Evolutionary conservation across 2,329 filamentous ascomycete genomes (phyloP).

Genomic region (Aspergillus awamori): DNA sequence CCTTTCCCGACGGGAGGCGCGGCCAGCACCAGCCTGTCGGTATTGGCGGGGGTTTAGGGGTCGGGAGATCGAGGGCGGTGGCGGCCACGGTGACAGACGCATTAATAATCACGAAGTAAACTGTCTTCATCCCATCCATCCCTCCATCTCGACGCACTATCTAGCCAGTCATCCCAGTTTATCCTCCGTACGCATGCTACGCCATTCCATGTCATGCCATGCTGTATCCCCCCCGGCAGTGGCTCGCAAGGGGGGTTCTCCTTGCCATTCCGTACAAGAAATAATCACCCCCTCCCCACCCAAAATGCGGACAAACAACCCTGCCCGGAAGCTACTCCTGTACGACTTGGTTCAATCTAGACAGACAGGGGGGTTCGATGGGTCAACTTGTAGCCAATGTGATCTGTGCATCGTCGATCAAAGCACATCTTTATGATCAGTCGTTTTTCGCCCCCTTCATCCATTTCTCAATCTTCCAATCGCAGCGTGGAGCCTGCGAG

Average conservation of each 20-base stretch:
- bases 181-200: not conserved
- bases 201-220: not conserved
- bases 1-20: conserved; percentile 12
- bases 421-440: not conserved
- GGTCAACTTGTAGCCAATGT: not conserved
- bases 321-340: not conserved
- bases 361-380: not conserved
- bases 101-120: not conserved
- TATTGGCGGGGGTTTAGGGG: conserved; percentile 12
- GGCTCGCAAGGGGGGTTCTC: not conserved
- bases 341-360: not conserved
- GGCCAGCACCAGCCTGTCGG: conserved; percentile 24
- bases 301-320: not conserved
- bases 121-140: not conserved
- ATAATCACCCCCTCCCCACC: no score
- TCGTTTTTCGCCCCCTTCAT: not conserved
- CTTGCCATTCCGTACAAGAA: not conserved
- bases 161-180: not conserved
- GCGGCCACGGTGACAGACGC: not conserved
- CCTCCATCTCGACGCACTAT: not conserved
- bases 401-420: not conserved
- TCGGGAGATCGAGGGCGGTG: not conserved
- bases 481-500: not conserved
- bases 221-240: not conserved
- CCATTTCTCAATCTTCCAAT: no score